Conservation (phyloP, 345 rosid genomes). For the Camelina laxa region DNA sequence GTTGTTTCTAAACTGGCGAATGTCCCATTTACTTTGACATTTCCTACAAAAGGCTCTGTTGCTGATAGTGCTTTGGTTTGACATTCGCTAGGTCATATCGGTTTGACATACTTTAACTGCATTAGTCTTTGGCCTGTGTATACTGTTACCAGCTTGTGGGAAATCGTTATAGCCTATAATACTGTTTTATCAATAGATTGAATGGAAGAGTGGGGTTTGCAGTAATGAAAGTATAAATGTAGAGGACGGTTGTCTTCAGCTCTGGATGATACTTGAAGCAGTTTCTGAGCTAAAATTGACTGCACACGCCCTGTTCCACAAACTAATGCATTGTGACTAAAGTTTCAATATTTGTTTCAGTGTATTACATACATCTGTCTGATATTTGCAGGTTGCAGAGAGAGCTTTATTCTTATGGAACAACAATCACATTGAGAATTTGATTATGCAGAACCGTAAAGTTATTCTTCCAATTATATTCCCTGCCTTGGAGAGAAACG, state of each 20-base stretch:
- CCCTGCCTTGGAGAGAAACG: conserved; percentile 68
- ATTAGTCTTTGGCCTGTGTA: neutral
- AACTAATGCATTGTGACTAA: conserved; percentile 16
- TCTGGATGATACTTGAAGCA: conserved; percentile 1
- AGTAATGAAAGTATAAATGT: neutral
- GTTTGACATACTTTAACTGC: conserved; percentile 14
- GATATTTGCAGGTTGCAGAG: conserved; percentile 64
- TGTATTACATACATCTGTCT: conserved; percentile 21
- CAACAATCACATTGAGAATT: conserved; percentile 72
- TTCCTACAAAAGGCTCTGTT: conserved; percentile 17
- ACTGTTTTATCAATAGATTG: conserved; percentile 6
- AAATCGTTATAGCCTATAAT: neutral
- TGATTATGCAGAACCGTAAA: conserved; percentile 65
- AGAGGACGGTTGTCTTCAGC: conserved; percentile 7
- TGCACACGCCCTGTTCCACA: too few species aligned
- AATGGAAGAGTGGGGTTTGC: neutral
- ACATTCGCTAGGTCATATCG: conserved; percentile 3
- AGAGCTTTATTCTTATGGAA: conserved; percentile 78
- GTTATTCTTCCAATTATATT: conserved; percentile 68
- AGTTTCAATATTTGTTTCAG: conserved; percentile 21
- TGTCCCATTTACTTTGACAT: neutral
- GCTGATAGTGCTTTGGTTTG: conserved; percentile 12
- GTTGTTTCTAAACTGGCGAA: neutral
- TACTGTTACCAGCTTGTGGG: neutral
- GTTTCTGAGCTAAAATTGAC: neutral